Conservation (phyloP, 2,329 filamentous ascomycete species). For the Tolypocladium ophioglossoides region DNA sequence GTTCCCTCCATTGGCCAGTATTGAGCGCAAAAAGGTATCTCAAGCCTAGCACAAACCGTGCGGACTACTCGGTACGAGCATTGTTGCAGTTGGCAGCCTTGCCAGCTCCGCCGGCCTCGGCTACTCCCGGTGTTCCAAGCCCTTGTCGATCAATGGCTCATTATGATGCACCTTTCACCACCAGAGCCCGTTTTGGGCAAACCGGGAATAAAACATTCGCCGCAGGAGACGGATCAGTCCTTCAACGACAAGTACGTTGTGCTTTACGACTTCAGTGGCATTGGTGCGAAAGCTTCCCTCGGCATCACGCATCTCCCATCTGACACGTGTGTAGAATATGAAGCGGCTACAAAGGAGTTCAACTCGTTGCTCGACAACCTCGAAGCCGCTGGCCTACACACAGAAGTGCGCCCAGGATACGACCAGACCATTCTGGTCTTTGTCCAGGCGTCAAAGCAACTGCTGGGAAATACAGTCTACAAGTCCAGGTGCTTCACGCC, state of each 20-base stretch:
- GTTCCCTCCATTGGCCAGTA: background rate
- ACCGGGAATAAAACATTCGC: background rate
- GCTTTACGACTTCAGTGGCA: conserved; percentile 23
- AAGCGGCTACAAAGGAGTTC: conserved; percentile 23
- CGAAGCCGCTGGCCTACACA: conserved; percentile 52
- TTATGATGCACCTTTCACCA: background rate
- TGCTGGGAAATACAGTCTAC: conserved; percentile 56
- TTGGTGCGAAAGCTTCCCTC: conserved; percentile 17
- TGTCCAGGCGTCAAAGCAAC: conserved; percentile 49
- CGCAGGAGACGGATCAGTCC: background rate
- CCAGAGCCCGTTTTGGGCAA: background rate
- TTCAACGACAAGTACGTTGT: conserved; percentile 30
- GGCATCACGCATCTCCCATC: background rate
- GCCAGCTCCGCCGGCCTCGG: background rate
- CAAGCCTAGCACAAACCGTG: background rate
- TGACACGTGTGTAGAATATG: conserved; percentile 15
- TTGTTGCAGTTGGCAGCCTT: background rate
- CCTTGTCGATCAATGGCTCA: background rate
- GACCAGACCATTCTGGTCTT: conserved; percentile 59
- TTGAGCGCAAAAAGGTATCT: background rate
- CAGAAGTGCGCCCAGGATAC: conserved; percentile 61
- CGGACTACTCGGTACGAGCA: too few relatives aligned
- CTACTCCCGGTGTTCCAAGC: background rate
- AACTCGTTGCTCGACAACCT: conserved; percentile 45
- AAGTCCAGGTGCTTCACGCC: conserved; percentile 21